These are phyloP conservation scores for Macrotyloma uniflorum DNA, from an alignment of 306 rosid species.

Conservation along the genomic window DNA sequence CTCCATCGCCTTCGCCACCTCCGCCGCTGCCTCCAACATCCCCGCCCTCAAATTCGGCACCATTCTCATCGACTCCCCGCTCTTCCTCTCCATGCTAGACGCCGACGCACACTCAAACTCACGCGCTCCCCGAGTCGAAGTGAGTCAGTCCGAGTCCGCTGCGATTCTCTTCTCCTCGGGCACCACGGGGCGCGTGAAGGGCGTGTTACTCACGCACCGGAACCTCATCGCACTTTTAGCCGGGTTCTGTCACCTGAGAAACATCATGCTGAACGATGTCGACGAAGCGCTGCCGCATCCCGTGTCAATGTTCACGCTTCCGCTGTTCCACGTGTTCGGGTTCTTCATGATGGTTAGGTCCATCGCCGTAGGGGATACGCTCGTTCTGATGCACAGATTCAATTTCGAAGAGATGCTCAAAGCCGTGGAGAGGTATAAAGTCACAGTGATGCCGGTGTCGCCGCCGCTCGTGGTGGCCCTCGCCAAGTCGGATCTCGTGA, in stretches of 20 bases:
- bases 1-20: slow-evolving; percentile 63
- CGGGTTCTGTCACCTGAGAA: slow-evolving; percentile 38
- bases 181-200: slow-evolving; percentile 86
- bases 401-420: slow-evolving; percentile 66
- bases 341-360: slow-evolving; percentile 61
- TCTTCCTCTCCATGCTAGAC: slow-evolving; percentile 62
- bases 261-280: background rate
- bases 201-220: slow-evolving; percentile 67
- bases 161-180: slow-evolving; percentile 86
- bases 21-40: slow-evolving; percentile 40
- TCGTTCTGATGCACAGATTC: slow-evolving; percentile 75
- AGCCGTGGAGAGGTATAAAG: slow-evolving; percentile 64
- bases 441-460: slow-evolving; percentile 68
- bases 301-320: slow-evolving; percentile 55
- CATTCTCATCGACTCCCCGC: slow-evolving; percentile 67
- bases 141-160: slow-evolving; percentile 65
- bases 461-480: slow-evolving; percentile 82
- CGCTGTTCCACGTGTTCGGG: slow-evolving; percentile 81
- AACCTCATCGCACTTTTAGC: slow-evolving; percentile 59
- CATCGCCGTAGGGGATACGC: slow-evolving; percentile 56
- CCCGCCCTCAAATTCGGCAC: slow-evolving; percentile 45
- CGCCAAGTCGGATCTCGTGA: slow-evolving; percentile 62
- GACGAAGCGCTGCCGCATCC: slow-evolving; percentile 22
- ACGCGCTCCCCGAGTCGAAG: background rate
- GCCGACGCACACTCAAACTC: background rate